phyloP scores from a whole-genome alignment of 192 early-diverging fungal genomes.

The Allomyces arbusculus region DNA sequence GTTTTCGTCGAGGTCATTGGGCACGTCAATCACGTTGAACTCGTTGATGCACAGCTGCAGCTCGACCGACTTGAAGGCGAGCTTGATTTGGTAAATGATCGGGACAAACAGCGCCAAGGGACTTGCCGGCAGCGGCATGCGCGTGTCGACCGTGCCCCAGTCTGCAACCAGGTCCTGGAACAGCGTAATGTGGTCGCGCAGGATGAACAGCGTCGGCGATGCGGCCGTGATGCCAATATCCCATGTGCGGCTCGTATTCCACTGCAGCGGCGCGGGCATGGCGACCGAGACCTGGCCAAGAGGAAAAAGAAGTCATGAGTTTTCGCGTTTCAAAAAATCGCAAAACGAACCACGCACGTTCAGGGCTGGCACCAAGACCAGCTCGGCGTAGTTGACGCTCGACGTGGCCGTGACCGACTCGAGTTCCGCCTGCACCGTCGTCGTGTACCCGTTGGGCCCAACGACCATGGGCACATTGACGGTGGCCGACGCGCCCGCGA shows the following conservation, averaged over 20 bases:
- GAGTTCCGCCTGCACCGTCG: constrained; percentile 23
- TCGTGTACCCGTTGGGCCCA: constrained; percentile 29
- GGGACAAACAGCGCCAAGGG: constrained; percentile 41
- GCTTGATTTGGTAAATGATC: constrained; percentile 34
- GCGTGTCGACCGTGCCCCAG: constrained; percentile 28
- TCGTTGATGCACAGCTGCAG: constrained; percentile 51
- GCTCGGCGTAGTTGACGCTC: constrained; percentile 44
- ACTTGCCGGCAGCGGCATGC: background rate
- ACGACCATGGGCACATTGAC: constrained; percentile 36
- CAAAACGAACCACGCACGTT: constrained; percentile 15
- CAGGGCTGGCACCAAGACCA: constrained; percentile 24
- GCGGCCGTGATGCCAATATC: constrained; percentile 26
- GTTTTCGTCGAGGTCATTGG: constrained; percentile 48
- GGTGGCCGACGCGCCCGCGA: constrained; percentile 23
- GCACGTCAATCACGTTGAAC: constrained; percentile 53
- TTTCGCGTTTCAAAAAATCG: no score
- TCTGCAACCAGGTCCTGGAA: constrained; percentile 53
- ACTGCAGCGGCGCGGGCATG: constrained; percentile 39
- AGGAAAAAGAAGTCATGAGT: background rate
- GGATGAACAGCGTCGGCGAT: constrained; percentile 28
- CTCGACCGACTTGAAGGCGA: constrained; percentile 22
- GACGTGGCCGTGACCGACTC: constrained; percentile 25
- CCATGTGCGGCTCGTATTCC: constrained; percentile 54
- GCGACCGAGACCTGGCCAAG: constrained; percentile 23
- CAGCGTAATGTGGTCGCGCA: constrained; percentile 53